Percentiles rank a stretch among this genome's conserved stretches.
Evolutionary conservation across 2,329 filamentous ascomycete species (phyloP).

Genomic region (Verticillium dahliae): DNA sequence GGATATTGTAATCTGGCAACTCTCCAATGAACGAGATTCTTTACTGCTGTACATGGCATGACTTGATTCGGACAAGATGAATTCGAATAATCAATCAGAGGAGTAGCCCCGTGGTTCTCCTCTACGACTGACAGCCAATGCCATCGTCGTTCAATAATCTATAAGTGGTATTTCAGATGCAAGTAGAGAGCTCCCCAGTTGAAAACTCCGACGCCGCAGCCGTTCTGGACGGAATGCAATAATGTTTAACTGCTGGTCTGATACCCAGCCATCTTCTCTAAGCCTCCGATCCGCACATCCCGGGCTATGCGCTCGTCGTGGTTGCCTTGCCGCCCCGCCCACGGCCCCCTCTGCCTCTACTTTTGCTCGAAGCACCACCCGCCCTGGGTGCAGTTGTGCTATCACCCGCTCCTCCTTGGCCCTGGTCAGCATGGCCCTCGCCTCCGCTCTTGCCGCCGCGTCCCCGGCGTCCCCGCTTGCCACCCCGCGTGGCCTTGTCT

Average conservation of each 20-base stretch:
- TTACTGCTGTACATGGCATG: no score
- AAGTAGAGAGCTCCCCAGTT: no score
- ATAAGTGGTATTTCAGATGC: no score
- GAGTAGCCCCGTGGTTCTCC: no score
- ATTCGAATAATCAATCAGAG: no score
- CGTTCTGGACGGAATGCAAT: no score
- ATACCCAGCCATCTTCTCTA: neutral
- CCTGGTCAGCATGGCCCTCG: neutral
- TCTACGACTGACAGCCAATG: no score
- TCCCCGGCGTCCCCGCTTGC: conserved; percentile 18
- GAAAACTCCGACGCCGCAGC: no score
- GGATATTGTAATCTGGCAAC: no score
- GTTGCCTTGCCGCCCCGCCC: conserved; percentile 5
- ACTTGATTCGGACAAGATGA: no score
- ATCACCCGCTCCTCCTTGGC: neutral
- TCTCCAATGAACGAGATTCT: no score
- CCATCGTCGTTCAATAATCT: no score
- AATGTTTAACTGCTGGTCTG: neutral
- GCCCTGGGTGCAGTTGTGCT: conserved; percentile 1
- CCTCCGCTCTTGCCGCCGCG: conserved; percentile 16
- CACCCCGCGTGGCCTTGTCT: conserved; percentile 5
- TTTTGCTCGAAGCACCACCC: conserved; percentile 1
- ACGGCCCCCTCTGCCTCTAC: conserved; percentile 5
- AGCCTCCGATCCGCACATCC: neutral
- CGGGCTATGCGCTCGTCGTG: neutral